Conservation (phyloP, 2,329 filamentous ascomycete species). For the Aspergillus brunneoviolaceus region DNA sequence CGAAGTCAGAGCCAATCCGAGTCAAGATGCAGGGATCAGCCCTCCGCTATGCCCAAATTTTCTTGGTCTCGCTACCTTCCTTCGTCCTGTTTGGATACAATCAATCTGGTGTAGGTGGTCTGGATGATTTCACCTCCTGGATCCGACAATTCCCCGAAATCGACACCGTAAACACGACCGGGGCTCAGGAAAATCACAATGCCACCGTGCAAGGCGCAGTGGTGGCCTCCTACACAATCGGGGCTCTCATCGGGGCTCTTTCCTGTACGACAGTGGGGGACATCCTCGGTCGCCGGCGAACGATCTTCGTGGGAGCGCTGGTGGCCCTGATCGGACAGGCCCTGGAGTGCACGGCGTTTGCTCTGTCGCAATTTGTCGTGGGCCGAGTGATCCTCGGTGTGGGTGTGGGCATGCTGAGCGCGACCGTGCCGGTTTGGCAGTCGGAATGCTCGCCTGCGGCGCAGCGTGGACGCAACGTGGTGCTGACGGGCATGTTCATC, state of each 20-base stretch:
- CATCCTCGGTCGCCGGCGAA: slow-evolving; percentile 46
- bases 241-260: slow-evolving; percentile 49
- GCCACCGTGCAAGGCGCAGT: slow-evolving; percentile 42
- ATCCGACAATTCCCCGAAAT: slow-evolving; percentile 48
- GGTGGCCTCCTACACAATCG: slow-evolving; percentile 41
- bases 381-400: slow-evolving; percentile 47
- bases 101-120: slow-evolving; percentile 51
- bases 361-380: slow-evolving; percentile 48
- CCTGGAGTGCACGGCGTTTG: slow-evolving; percentile 47
- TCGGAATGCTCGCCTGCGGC: slow-evolving; percentile 19
- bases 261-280: slow-evolving; percentile 49
- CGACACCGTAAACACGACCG: slow-evolving; percentile 47
- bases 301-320: slow-evolving; percentile 44
- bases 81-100: slow-evolving; percentile 56
- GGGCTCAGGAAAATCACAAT: slow-evolving; percentile 45
- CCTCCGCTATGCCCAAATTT: slow-evolving; percentile 13
- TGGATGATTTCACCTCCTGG: slow-evolving; percentile 36
- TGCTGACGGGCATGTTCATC: slow-evolving; percentile 44
- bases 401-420: slow-evolving; percentile 46
- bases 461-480: slow-evolving; percentile 23
- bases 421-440: slow-evolving; percentile 49
- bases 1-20: background rate
- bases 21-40: slow-evolving; percentile 6
- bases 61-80: slow-evolving; percentile 28
- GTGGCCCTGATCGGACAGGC: slow-evolving; percentile 46